Conservation (phyloP, 1,284 basidiomycete species). For the Ceratobasidium papillatum region DNA sequence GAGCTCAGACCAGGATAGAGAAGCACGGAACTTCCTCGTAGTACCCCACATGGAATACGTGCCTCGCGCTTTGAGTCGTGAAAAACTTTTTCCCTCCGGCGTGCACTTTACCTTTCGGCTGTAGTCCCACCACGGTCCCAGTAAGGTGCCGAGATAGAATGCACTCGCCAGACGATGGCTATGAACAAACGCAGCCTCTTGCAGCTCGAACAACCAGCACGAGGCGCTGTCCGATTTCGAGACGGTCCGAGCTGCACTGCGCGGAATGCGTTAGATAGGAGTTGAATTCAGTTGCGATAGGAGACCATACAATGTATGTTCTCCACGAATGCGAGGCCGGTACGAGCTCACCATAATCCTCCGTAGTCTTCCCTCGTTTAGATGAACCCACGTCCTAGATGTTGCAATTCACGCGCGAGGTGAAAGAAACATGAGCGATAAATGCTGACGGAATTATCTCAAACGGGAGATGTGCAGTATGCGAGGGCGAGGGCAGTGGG, state of each 20-base stretch:
- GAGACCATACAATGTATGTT: slow-evolving; percentile 5
- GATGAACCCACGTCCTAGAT: not conserved
- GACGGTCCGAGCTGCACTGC: not conserved
- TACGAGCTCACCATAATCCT: slow-evolving; percentile 24
- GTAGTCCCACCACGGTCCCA: not conserved
- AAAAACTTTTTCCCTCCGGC: not conserved
- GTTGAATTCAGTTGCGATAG: slow-evolving; percentile 38
- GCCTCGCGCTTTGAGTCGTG: not conserved
- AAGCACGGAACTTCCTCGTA: not conserved
- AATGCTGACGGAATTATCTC: not conserved
- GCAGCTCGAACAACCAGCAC: slow-evolving; percentile 13
- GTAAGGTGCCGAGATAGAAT: slow-evolving; percentile 31
- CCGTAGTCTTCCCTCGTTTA: slow-evolving; percentile 10
- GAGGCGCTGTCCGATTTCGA: slow-evolving; percentile 23
- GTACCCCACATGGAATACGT: slow-evolving; percentile 11
- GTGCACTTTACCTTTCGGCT: not conserved
- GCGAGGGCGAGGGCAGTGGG: slow-evolving; percentile 26
- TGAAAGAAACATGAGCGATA: slow-evolving; percentile 17
- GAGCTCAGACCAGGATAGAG: slow-evolving; percentile 11
- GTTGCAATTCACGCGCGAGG: slow-evolving; percentile 27
- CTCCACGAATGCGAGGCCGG: slow-evolving; percentile 25
- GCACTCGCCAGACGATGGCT: not conserved
- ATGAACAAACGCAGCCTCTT: not conserved
- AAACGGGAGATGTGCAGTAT: not conserved
- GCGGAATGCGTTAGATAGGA: slow-evolving; percentile 16